Evolutionary conservation across 495 filamentous ascomycete genomes (phyloP).

Genomic region (Talaromyces nanjingensis): DNA sequence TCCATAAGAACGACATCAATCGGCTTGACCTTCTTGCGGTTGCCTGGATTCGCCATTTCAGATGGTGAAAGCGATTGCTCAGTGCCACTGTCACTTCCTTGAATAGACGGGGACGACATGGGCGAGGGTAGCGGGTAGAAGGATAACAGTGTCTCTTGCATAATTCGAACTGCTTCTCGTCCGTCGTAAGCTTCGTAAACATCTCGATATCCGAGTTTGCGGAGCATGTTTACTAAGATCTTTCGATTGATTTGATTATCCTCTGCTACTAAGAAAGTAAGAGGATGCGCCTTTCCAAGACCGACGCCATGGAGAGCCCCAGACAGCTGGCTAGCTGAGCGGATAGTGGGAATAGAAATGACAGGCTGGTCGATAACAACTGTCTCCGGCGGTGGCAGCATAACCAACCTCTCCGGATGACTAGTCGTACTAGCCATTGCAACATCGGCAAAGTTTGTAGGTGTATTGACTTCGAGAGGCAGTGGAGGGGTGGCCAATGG

Average conservation of each 20-base stretch:
- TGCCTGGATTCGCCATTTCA: neutral
- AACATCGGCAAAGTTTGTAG: neutral
- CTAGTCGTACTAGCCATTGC: neutral
- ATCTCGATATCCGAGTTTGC: slow-evolving; percentile 59
- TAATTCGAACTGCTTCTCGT: slow-evolving; percentile 61
- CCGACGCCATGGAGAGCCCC: slow-evolving; percentile 8
- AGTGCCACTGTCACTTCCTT: slow-evolving; percentile 6
- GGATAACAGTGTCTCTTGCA: slow-evolving; percentile 34
- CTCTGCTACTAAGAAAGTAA: slow-evolving; percentile 70
- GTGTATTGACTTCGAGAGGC: neutral
- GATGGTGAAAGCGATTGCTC: neutral
- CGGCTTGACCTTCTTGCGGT: slow-evolving; percentile 24
- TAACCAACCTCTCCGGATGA: slow-evolving; percentile 17
- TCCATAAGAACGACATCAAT: slow-evolving; percentile 76
- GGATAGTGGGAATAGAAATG: neutral
- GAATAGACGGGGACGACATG: slow-evolving; percentile 1
- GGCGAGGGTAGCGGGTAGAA: slow-evolving; percentile 13
- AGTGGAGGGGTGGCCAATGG: slow-evolving; percentile 16
- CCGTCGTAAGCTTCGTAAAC: slow-evolving; percentile 68
- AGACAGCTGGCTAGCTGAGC: neutral
- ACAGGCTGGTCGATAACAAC: neutral
- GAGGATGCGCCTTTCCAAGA: slow-evolving; percentile 52
- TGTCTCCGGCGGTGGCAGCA: slow-evolving; percentile 15
- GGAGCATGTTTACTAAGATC: slow-evolving; percentile 62
- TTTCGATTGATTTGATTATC: slow-evolving; percentile 78